phyloP scores from a whole-genome alignment of 306 rosid species.

The Calophaca sinica region DNA sequence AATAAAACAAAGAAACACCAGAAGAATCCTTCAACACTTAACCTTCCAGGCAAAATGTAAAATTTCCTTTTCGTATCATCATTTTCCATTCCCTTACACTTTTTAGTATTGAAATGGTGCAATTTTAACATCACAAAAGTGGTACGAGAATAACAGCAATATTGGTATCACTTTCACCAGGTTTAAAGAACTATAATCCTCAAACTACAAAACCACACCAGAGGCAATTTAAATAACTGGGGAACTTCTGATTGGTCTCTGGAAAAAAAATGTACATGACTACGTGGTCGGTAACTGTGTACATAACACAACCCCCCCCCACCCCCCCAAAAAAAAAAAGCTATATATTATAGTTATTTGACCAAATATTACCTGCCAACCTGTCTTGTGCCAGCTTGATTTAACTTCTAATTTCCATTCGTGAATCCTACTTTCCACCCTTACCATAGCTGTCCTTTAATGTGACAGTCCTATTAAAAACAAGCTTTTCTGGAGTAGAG shows the following conservation, averaged over 20 bases:
- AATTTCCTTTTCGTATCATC: too few species aligned
- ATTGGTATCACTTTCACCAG: conserved; percentile 8
- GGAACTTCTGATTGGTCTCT: background rate
- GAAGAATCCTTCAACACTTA: too few species aligned
- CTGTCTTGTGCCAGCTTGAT: conserved; percentile 35
- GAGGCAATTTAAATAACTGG: conserved; percentile 3
- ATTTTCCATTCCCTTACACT: too few species aligned
- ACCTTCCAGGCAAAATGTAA: too few species aligned
- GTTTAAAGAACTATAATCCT: conserved; percentile 36
- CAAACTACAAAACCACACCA: conserved; percentile 39
- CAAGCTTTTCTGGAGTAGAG: conserved; percentile 78
- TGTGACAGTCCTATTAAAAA: conserved; percentile 89
- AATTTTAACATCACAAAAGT: too few species aligned
- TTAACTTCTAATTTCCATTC: conserved; percentile 8
- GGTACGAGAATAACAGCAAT: too few species aligned
- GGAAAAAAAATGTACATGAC: background rate
- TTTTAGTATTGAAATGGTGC: too few species aligned
- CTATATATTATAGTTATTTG: background rate
- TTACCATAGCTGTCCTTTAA: conserved; percentile 76
- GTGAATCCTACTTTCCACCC: conserved; percentile 67
- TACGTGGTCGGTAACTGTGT: background rate
- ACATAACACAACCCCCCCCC: background rate
- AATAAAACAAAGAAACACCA: too few species aligned
- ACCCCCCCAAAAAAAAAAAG: background rate
- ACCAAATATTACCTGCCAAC: conserved; percentile 16